Evolutionary conservation across 192 early-diverging fungal genomes (phyloP), one percentile per base, ranked within the genome.

Genomic region (Podila clonocystis): DNA sequence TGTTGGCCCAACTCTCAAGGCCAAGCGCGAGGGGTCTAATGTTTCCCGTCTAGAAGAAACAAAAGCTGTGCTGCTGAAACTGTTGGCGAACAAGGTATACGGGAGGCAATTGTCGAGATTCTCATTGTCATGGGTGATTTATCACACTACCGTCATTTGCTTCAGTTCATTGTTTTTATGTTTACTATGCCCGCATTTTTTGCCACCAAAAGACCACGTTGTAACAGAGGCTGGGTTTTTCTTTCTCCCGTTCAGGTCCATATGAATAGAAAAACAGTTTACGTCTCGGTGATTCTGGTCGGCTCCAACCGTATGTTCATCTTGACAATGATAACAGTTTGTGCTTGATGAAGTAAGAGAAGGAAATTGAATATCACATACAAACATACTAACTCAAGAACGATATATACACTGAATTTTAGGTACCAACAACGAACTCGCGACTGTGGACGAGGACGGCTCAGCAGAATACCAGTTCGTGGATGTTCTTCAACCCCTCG

Each of bases 241-340:
- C n/a, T 41, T 28, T 48, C 3, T 68, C 17, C 6, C 38, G 20
- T 63, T 28, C 57, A 94, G 92, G 85, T 94, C 17, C 83, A 93
- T 36, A 77, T 79, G 41, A 88, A 86, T 28, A 71, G 91, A n/a
- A 94, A 94, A 71, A 87, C 85, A 12, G 93, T 94, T 62, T 71
- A 85, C 33, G 88, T 91, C 30, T 82, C 83, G 29, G 67, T 94
- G 0, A 58, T 94, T 33, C 67, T 91, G 8, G 82, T 85, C 41
- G 91, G 91, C 48, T 87, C 88, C 12, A 72, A 89, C 41, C 87
- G 91, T 91, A 75, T 29, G 68, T 26, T n/a, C 12, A 20, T 29
- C 19, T 50, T n/a, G 41, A 20, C 36, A 12, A 3, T 1, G 1
- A 24, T 24, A 34, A 17, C 19, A 17, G 34, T 26, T 15, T 17